Conservation (phyloP, 805 yeast species). For the Teunomyces lycoperdinae region DNA sequence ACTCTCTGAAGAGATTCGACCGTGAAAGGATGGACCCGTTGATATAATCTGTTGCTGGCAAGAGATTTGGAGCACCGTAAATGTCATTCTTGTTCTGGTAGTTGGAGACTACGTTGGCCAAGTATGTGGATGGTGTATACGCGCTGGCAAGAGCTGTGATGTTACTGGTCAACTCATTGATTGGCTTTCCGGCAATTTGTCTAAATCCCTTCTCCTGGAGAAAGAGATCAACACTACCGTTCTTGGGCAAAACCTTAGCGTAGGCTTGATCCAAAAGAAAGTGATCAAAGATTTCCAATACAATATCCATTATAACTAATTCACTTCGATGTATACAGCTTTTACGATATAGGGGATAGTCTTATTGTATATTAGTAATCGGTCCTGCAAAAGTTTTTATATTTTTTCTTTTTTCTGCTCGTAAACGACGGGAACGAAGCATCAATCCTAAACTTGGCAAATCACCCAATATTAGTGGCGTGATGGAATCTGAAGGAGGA, state of each 20-base stretch:
- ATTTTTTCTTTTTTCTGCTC: not conserved
- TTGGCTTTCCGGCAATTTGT: not conserved
- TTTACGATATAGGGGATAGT: constrained; percentile 1
- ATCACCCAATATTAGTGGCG: constrained; percentile 2
- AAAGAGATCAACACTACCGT: constrained; percentile 37
- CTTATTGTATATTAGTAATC: not conserved
- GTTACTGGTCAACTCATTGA: not conserved
- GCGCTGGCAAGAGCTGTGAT: constrained; percentile 8
- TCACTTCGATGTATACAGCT: not conserved
- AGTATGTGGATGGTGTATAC: constrained; percentile 13
- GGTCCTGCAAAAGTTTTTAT: not conserved
- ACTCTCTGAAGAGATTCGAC: constrained; percentile 69
- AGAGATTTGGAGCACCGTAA: constrained; percentile 61
- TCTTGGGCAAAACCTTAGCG: constrained; percentile 63
- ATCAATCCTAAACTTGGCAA: not conserved
- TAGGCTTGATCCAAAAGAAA: constrained; percentile 72
- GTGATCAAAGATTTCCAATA: constrained; percentile 76
- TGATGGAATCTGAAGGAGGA: not conserved
- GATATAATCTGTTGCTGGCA: constrained; percentile 56
- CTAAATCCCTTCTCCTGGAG: constrained; percentile 9
- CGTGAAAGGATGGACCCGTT: constrained; percentile 70
- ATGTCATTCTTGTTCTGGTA: constrained; percentile 39
- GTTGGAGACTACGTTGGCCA: constrained; percentile 13
- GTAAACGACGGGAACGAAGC: constrained; percentile 8
- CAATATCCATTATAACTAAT: constrained; percentile 74